A percentile compares a stretch with the other conserved stretches of the same genome.
Evolutionary conservation across 1,284 basidiomycete genomes (phyloP).

Genomic region (Earliella scabrosa): DNA sequence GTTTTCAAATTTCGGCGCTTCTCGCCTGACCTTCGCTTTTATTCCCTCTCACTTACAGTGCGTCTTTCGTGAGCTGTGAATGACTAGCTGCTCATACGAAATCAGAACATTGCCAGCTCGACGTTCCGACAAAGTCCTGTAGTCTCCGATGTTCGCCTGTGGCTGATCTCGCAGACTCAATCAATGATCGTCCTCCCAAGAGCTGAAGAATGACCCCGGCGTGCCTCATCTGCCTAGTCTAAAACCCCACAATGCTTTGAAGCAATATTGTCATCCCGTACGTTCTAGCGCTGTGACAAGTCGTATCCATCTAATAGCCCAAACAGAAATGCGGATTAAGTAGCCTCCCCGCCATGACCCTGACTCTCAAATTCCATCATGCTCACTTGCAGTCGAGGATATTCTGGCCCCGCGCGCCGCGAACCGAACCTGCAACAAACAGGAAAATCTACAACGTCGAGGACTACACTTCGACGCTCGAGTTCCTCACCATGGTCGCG

Average conservation of each 20-base stretch:
- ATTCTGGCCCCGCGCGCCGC: conserved; percentile 75
- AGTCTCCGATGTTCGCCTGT: conserved; percentile 17
- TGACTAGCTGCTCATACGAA: conserved; percentile 4
- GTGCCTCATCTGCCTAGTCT: conserved; percentile 76
- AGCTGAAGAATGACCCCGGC: conserved; percentile 83
- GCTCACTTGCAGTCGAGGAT: conserved; percentile 85
- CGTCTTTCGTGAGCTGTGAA: conserved; percentile 24
- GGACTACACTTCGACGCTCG: conserved; percentile 69
- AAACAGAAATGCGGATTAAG: not conserved
- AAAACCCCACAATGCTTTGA: conserved; percentile 62
- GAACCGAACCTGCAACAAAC: conserved; percentile 72
- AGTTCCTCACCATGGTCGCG: conserved; percentile 92
- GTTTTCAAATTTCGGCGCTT: too few species aligned
- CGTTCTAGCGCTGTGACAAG: conserved; percentile 13
- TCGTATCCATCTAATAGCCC: not conserved
- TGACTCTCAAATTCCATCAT: conserved; percentile 72
- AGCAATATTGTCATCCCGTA: conserved; percentile 47
- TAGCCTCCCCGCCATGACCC: conserved; percentile 41
- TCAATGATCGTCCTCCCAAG: conserved; percentile 40
- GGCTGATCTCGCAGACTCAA: not conserved
- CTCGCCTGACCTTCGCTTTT: too few species aligned
- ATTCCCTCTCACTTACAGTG: conserved; percentile 64
- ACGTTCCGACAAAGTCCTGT: conserved; percentile 62
- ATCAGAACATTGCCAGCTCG: conserved; percentile 48
- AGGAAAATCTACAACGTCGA: conserved; percentile 87